phyloP scores from a whole-genome alignment of 1,284 basidiomycete species.

The Stygiomarasmius scandens region DNA sequence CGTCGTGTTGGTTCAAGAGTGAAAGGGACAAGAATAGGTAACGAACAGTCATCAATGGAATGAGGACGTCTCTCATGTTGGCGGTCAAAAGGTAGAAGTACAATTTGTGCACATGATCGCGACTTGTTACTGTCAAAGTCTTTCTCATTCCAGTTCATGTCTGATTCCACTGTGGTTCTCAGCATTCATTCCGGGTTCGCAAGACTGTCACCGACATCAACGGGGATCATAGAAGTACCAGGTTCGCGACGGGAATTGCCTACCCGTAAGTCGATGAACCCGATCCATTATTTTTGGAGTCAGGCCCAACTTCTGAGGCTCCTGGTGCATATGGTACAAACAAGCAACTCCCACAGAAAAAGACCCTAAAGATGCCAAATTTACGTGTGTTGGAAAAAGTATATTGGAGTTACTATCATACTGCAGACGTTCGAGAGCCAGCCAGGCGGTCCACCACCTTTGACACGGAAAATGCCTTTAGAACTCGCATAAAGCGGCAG shows the following conservation, averaged over 20 bases:
- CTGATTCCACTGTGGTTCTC: not conserved
- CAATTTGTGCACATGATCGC: not conserved
- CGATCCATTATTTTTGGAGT: no score
- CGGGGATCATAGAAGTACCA: not conserved
- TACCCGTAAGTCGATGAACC: no score
- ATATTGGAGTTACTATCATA: conserved; percentile 39
- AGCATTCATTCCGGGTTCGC: not conserved
- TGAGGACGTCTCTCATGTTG: conserved; percentile 9
- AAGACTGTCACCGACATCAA: not conserved
- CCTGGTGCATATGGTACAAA: no score
- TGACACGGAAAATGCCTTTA: not conserved
- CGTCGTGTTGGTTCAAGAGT: not conserved
- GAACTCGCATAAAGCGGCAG: conserved; percentile 15
- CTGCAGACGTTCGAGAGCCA: conserved; percentile 76
- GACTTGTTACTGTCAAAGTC: not conserved
- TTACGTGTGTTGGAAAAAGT: not conserved
- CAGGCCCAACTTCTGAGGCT: no score
- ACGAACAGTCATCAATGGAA: conserved; percentile 10
- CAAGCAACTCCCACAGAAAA: no score
- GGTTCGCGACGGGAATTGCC: no score
- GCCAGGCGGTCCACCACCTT: conserved; percentile 75
- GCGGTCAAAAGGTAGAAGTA: not conserved
- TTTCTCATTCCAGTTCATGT: not conserved
- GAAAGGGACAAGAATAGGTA: not conserved
- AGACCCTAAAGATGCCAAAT: no score